Conservation (phyloP, 75 land plant genomes). For the Isoetes taiwanensis region DNA sequence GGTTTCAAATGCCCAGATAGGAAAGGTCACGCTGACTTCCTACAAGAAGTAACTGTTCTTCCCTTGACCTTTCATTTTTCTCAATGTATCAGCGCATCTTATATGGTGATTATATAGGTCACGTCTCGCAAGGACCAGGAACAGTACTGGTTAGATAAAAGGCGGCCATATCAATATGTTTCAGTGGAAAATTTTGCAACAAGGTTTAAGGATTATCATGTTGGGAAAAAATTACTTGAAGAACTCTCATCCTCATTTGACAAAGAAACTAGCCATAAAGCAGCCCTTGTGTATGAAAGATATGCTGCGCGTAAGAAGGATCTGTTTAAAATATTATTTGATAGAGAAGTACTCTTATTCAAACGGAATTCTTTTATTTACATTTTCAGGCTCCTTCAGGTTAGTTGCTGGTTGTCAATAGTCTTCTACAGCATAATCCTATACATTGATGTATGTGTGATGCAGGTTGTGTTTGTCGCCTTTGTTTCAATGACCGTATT, state of each 20-base stretch:
- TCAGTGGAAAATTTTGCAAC: constrained; percentile 30
- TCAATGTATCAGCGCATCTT: neutral
- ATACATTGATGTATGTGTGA: too few species aligned
- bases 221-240: neutral
- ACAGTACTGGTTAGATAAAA: constrained; percentile 32
- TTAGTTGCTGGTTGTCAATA: too few species aligned
- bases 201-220: constrained; percentile 17
- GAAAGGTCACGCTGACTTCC: constrained; percentile 69
- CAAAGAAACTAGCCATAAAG: constrained; percentile 11
- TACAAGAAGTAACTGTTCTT: constrained; percentile 48
- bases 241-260: constrained; percentile 4
- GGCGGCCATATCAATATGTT: constrained; percentile 22
- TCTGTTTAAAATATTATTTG: constrained; percentile 9
- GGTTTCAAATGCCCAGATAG: constrained; percentile 89
- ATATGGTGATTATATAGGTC: constrained; percentile 16
- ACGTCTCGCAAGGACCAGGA: constrained; percentile 43
- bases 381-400: neutral
- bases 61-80: neutral
- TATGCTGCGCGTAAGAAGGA: constrained; percentile 7
- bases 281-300: constrained; percentile 8
- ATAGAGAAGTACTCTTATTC: neutral
- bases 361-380: constrained; percentile 2
- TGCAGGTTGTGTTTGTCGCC: constrained; percentile 48
- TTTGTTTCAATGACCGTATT: constrained; percentile 53
- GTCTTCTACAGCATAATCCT: too few species aligned